Evolutionary conservation across 2,329 filamentous ascomycete genomes (phyloP), one percentile per base, ranked within the genome.

Genomic region (Ceratocystis alfenasii): DNA sequence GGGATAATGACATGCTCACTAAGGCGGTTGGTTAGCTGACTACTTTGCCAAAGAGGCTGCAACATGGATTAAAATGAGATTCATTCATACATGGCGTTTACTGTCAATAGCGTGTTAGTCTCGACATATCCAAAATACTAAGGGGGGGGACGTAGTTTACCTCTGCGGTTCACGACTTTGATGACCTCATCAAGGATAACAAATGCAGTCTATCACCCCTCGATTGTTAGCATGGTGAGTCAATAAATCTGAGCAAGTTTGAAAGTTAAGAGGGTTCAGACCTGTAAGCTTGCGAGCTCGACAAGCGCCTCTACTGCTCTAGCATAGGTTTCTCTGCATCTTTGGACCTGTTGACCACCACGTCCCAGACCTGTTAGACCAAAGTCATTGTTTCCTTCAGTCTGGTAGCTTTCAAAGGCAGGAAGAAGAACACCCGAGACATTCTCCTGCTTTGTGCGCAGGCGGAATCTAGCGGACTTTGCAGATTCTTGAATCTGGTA

Each of bases 121-220:
- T 62, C n/a, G 65, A n/a, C 8, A 44, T 8, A 22, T 41, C 60
- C 33, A 28, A 20, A 41, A 15, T 44, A 33, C n/a, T 10, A 15
- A 62, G 30, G 28, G 30, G 46, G 46, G 25, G 30, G 50, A 22
- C 2, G 5, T 17, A 61, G 74, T 80, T 74, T 76, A 89, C 87
- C 88, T 89, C 94, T 87, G 73, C 94, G 85, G 76, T 99, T 99
- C 65, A 99, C 94, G 30, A 97, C 91, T 79, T 99, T 99, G 79
- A 99, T 99, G 66, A 99, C 94, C 77, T 99, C 94, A 74, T 99
- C 94, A 68, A 99, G 77, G 70, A 97, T 97, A 61, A 99, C 90
- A 75, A 99, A 99, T 5, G 94, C 94, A 69, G 94, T 99, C 84
- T 87, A 71, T 41, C 36, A 5, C 48, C 48, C 6, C 48, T 53